Base-by-base conservation (phyloP, 306 rosid species). In the Fagus crenata region DNA sequence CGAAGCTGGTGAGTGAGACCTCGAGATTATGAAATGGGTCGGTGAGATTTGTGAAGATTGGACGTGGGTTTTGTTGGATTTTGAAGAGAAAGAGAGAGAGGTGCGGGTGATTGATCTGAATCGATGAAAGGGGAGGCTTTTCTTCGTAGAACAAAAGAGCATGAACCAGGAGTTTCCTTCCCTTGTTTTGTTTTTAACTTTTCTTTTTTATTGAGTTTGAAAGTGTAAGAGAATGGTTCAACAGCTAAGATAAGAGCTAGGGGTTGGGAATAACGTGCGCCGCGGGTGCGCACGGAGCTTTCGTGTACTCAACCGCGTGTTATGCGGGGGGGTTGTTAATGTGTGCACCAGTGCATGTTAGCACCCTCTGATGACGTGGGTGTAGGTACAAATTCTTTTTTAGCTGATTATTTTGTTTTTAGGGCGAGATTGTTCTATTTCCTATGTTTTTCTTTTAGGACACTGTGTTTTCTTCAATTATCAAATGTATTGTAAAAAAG, bases 21-120 rank as follows among this genome's bases (percentile, higher is more conserved):
- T 82, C 7, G 72, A 17, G 83, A 85, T 77, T 65, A 60, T 7
- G 83, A 73, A 90, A 84, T 81, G 91, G 93, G 89, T 76, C 15
- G 61, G 89, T 71, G 78, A 42, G 89, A 85, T 84, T 90, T 64
- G 76, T 40, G 79, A 69, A 55, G 77, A 87, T 84, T 85, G 36
- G 88, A 94, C 92, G 97, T 90, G 85, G 91, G 96, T 81, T 86
- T 76, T 70, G 89, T 53, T 54, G 84, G 88, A 88, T 81, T 22
- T 88, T 83, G 76, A 28, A 74, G 53, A 36, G 75, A 73, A 76
- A 75, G 75, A 77, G 81, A 63, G 70, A 17, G 12, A 7, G 71
- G 31, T 41, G 51, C 22, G 79, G 78, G 77, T 41, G 81, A 84
- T 81, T 87, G 97, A 89, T 88, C 92, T 82, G 86, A 91, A 93